Base-by-base conservation (phyloP, 176 grass and related monocot species). In the Chloris gayana region DNA sequence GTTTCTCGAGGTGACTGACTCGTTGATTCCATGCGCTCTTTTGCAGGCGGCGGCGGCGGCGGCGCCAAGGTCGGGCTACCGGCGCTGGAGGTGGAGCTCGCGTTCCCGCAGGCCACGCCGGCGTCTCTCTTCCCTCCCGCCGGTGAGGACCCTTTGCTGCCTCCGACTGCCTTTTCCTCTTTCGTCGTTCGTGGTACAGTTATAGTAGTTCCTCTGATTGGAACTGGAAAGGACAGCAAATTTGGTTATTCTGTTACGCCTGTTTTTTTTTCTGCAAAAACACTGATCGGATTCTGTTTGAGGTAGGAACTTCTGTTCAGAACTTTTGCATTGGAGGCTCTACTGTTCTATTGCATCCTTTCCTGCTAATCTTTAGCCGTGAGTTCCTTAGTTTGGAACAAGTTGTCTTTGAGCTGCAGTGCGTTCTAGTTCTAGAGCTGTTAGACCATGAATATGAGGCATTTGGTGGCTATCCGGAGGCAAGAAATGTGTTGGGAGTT, bases 41-140 rank as follows among this genome's bases (percentile, higher is more conserved):
- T 37, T 37, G 70, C 54, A 75, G 35, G 35, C 35, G 35, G 35
- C 35, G 77, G 68, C 51, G 68, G 74, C 49, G 72, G 67, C 35
- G 35, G 72, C 70, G 42, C 84, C 34, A 82, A 62, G 69, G 57
- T 74, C 68, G 80, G 41, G 18, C 60, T 83, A 26, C 73, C 82
- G 64, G 66, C 89, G 77, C 27, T 89, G 41, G 80, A 88, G 19
- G 49, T 92, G 49, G 46, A 83, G 32, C 47, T 81, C 62, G 87
- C 87, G 77, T 92, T 92, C 79, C 87, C 90, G 34, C 87, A 92
- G 71, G 90, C 75, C 24, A 92, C 84, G 26, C 90, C 90, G 14
- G 87, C 90, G 9, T 92, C 87, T 26, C 18, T 84, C 38, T 92
- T 92, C 60, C 90, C 90, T 34, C 87, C 87, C 37, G 71, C 75